Evolutionary conservation across 805 yeast species (phyloP).

Genomic region (Ogataea salicorniae): DNA sequence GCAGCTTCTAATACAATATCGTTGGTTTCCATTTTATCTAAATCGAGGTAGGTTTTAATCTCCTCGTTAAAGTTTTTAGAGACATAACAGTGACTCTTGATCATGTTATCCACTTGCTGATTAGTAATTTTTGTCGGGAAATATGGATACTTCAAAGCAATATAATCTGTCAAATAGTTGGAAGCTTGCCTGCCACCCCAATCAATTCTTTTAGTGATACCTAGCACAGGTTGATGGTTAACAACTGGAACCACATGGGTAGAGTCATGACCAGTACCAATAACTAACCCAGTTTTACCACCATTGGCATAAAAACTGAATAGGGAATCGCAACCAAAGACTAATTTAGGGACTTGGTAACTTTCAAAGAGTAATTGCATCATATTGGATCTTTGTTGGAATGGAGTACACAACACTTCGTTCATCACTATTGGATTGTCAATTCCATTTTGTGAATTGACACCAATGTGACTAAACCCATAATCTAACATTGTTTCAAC

Average conservation of each 20-base stretch:
- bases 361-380: constrained; percentile 83
- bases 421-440: constrained; percentile 78
- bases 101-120: constrained; percentile 59
- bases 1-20: constrained; percentile 84
- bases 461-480: constrained; percentile 74
- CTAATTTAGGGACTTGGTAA: constrained; percentile 66
- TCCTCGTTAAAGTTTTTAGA: constrained; percentile 66
- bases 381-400: constrained; percentile 65
- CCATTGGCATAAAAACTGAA: constrained; percentile 69
- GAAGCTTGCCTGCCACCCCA: constrained; percentile 85
- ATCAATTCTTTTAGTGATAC: constrained; percentile 73
- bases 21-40: constrained; percentile 59
- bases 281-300: constrained; percentile 63
- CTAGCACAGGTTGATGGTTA: constrained; percentile 58
- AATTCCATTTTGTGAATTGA: constrained; percentile 45
- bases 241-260: constrained; percentile 80
- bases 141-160: constrained; percentile 83
- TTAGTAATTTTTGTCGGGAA: constrained; percentile 72
- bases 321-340: constrained; percentile 78
- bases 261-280: constrained; percentile 78
- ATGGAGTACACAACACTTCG: constrained; percentile 70
- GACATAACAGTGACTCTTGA: constrained; percentile 75
- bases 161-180: constrained; percentile 54
- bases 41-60: constrained; percentile 47
- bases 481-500: constrained; percentile 81